A percentile compares a stretch with the other conserved stretches of the same genome.
phyloP scores from a whole-genome alignment of 139 green algal species.

The Coelastrella sp. region DNA sequence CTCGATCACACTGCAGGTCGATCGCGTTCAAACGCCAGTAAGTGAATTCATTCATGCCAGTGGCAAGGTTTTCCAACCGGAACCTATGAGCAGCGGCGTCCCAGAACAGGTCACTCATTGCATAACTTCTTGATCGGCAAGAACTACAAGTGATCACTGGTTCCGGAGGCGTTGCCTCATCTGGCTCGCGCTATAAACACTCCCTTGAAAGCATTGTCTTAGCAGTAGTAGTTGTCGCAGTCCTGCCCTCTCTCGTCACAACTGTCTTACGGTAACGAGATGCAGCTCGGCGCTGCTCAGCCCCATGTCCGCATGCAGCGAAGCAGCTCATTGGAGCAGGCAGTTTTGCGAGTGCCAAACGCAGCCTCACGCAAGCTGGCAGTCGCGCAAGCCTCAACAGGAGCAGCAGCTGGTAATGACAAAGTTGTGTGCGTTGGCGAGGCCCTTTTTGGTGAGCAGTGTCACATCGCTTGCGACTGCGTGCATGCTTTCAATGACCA shows the following conservation, averaged over 20 bases:
- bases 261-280: constrained; percentile 2
- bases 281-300: background rate
- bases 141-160: background rate
- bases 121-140: background rate
- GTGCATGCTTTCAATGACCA: background rate
- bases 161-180: background rate
- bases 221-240: background rate
- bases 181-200: no score
- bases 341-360: background rate
- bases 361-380: background rate
- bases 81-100: no score
- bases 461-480: no score
- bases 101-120: no score
- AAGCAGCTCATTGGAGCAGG: background rate
- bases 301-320: background rate
- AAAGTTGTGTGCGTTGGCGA: constrained; percentile 76
- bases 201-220: background rate
- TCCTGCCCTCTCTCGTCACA: background rate
- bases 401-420: background rate
- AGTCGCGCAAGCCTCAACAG: background rate
- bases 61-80: no score
- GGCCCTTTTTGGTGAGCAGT: constrained; percentile 72
- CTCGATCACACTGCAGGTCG: background rate
- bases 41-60: no score
- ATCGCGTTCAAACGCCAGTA: no score